Evolutionary conservation across 495 filamentous ascomycete genomes (phyloP).

Genomic region (Hypoxylon subgilvum): DNA sequence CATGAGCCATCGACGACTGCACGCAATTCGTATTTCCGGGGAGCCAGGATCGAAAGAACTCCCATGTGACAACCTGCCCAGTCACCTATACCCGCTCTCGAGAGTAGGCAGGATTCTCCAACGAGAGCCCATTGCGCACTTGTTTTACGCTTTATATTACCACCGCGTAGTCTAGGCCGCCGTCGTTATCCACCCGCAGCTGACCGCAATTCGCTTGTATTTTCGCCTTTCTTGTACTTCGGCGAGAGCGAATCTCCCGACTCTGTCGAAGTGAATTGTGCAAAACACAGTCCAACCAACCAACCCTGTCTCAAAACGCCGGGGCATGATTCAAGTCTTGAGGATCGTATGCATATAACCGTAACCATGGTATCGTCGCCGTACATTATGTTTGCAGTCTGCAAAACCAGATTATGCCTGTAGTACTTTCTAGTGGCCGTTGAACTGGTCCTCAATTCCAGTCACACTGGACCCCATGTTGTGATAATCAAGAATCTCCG

Average conservation of each 20-base stretch:
- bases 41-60: constrained; percentile 11
- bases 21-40: constrained; percentile 7
- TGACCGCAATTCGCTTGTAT: constrained; percentile 34
- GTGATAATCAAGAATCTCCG: constrained; percentile 98
- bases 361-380: constrained; percentile 33
- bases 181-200: constrained; percentile 14
- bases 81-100: constrained; percentile 2
- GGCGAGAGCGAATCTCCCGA: constrained; percentile 14
- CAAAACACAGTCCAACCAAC: constrained; percentile 29
- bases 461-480: constrained; percentile 73
- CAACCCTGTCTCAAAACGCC: constrained; percentile 43
- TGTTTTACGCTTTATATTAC: constrained; percentile 36
- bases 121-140: constrained; percentile 11
- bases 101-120: constrained; percentile 15
- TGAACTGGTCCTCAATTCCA: constrained; percentile 46
- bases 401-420: too few species aligned
- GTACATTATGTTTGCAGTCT: constrained; percentile 23
- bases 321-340: constrained; percentile 33
- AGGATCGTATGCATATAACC: constrained; percentile 20
- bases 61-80: constrained; percentile 5
- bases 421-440: constrained; percentile 45
- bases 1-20: background rate
- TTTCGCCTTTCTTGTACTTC: constrained; percentile 24
- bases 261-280: constrained; percentile 21
- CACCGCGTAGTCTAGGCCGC: constrained; percentile 19